These are phyloP conservation scores for Deinandra increscens DNA, from an alignment of 129 eudicot genomes.

Conservation along the genomic window DNA sequence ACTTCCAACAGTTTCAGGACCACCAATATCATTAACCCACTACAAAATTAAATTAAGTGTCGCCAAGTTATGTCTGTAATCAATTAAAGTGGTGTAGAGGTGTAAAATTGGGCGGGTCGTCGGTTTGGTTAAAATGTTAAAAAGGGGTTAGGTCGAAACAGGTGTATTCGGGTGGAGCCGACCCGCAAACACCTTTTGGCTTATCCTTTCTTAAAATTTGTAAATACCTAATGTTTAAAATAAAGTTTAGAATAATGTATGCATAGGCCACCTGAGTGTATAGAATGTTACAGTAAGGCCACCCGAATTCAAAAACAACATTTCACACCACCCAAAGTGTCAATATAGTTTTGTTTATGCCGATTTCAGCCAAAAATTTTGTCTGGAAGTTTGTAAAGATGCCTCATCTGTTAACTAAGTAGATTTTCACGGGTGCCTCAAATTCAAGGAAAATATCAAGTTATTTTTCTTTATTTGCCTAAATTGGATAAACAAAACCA, in stretches of 20 bases:
- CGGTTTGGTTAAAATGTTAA: not conserved
- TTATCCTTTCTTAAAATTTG: not conserved
- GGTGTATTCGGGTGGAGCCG: not conserved
- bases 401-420: not conserved
- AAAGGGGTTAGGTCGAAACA: not conserved
- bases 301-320: not conserved
- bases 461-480: not conserved
- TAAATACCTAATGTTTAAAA: not conserved
- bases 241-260: not conserved
- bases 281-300: not conserved
- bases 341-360: constrained; percentile 3
- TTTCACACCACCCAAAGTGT: not conserved
- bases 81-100: not conserved
- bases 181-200: not conserved
- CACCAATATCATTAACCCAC: constrained; percentile 95
- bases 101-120: not conserved
- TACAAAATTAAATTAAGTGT: constrained; percentile 33
- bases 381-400: not conserved
- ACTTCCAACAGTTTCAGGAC: constrained; percentile 62
- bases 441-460: not conserved
- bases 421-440: not conserved
- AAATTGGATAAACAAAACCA: not conserved
- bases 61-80: constrained; percentile 12
- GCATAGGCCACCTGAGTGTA: not conserved
- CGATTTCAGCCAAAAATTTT: not conserved